Conservation (phyloP, 169 alveolate genomes). For the Toxoplasma gondii region DNA sequence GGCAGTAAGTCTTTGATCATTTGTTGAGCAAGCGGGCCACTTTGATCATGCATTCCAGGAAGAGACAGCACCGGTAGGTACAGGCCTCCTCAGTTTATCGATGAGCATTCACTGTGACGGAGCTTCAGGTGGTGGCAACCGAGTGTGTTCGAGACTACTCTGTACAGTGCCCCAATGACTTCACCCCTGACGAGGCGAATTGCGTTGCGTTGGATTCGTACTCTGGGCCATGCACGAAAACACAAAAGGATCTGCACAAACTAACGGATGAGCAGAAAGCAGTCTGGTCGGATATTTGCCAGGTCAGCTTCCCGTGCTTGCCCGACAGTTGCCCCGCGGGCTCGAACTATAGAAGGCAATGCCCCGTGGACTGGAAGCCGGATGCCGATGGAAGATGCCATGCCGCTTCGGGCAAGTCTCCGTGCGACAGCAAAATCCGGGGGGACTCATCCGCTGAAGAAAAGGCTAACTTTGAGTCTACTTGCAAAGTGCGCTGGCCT, state of each 20-base stretch:
- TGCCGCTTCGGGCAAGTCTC: background rate
- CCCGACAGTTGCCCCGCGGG: conserved; percentile 17
- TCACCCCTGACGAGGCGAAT: background rate
- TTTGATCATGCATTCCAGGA: background rate
- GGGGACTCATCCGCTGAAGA: conserved; percentile 35
- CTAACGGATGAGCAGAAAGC: conserved; percentile 35
- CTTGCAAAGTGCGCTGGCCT: conserved; percentile 54
- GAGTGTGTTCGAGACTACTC: conserved; percentile 38
- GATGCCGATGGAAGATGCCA: conserved; percentile 15
- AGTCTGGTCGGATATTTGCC: conserved; percentile 46
- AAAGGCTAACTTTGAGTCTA: conserved; percentile 30
- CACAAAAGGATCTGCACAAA: conserved; percentile 20
- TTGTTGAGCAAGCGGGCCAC: background rate
- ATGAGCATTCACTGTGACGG: background rate
- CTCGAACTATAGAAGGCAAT: conserved; percentile 5
- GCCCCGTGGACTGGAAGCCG: conserved; percentile 43
- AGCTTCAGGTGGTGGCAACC: background rate
- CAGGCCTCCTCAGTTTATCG: background rate
- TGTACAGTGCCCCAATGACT: conserved; percentile 32
- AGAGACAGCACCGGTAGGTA: conserved; percentile 22
- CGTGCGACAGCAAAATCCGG: conserved; percentile 20
- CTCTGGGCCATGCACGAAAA: conserved; percentile 45
- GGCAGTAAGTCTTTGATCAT: background rate
- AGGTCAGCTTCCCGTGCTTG: conserved; percentile 50
- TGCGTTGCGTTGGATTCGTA: conserved; percentile 44